A percentile compares a stretch with the other conserved stretches of the same genome.
Conservation (phyloP, 225 moss, liverwort and hornwort genomes). For the Climacium dendroides region DNA sequence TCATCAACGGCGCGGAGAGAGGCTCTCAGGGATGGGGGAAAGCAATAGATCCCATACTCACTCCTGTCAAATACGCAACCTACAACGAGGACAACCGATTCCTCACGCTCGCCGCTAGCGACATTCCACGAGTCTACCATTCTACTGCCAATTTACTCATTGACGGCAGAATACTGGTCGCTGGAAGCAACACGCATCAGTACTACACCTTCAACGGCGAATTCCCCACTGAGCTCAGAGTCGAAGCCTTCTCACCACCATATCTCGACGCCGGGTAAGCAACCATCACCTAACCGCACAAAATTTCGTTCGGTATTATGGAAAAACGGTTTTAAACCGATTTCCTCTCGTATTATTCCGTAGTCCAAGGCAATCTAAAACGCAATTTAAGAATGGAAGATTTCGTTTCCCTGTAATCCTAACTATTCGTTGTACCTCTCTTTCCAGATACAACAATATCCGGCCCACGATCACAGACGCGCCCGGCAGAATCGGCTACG, state of each 20-base stretch:
- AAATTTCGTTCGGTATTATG: background rate
- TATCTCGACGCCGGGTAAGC: conserved; percentile 28
- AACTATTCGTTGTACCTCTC: background rate
- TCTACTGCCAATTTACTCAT: conserved; percentile 36
- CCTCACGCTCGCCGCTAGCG: background rate
- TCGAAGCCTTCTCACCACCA: conserved; percentile 43
- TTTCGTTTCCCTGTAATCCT: background rate
- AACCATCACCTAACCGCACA: background rate
- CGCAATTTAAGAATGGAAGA: background rate
- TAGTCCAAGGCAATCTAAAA: background rate
- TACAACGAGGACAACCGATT: conserved; percentile 5
- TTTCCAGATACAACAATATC: conserved; percentile 4
- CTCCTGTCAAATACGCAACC: conserved; percentile 44
- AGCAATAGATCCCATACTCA: conserved; percentile 41
- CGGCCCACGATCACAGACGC: conserved; percentile 21
- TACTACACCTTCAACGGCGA: conserved; percentile 20
- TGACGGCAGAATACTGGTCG: conserved; percentile 33
- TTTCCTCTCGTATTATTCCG: background rate
- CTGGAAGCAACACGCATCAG: conserved; percentile 48
- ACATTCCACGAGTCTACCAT: conserved; percentile 33
- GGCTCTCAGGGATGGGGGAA: conserved; percentile 67
- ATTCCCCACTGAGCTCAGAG: conserved; percentile 31
- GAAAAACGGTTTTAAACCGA: background rate
- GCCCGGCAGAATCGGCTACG: conserved; percentile 13
- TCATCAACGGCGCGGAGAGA: conserved; percentile 71